These are phyloP conservation scores for Diddensiella santjacobensis DNA, from an alignment of 805 yeast species.

Conservation along the genomic window DNA sequence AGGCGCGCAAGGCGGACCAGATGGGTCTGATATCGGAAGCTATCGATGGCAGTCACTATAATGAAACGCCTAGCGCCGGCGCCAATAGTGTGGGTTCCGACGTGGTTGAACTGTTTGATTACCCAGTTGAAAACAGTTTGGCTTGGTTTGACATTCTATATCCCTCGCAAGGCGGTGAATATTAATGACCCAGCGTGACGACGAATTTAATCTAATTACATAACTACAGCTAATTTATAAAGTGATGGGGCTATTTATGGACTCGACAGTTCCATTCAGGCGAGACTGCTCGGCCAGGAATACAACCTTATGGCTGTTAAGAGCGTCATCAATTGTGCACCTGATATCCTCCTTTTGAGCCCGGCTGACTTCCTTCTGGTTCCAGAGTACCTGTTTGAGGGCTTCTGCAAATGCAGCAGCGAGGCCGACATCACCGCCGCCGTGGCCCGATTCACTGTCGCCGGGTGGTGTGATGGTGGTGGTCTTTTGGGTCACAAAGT, in stretches of 20 bases:
- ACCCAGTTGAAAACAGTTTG: background rate
- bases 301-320: constrained; percentile 25
- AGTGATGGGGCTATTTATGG: constrained; percentile 2
- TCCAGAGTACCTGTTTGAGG: constrained; percentile 15
- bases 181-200: no score
- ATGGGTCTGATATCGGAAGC: background rate
- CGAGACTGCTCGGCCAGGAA: constrained; percentile 27
- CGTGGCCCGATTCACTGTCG: constrained; percentile 26
- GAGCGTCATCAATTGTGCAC: constrained; percentile 26
- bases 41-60: background rate
- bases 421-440: constrained; percentile 29
- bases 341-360: constrained; percentile 21
- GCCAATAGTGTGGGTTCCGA: background rate
- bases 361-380: constrained; percentile 16
- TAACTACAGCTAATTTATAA: no score
- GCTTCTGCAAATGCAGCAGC: constrained; percentile 26
- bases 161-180: background rate
- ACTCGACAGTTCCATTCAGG: constrained; percentile 9
- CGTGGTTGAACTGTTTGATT: background rate
- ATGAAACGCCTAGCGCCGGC: background rate
- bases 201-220: no score
- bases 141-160: background rate
- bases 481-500: constrained; percentile 20
- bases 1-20: background rate
- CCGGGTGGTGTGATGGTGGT: constrained; percentile 12